Evolutionary conservation across 2,329 filamentous ascomycete species (phyloP), one percentile per base, ranked within the genome.

Genomic region (Pseudogymnoascus sp.): DNA sequence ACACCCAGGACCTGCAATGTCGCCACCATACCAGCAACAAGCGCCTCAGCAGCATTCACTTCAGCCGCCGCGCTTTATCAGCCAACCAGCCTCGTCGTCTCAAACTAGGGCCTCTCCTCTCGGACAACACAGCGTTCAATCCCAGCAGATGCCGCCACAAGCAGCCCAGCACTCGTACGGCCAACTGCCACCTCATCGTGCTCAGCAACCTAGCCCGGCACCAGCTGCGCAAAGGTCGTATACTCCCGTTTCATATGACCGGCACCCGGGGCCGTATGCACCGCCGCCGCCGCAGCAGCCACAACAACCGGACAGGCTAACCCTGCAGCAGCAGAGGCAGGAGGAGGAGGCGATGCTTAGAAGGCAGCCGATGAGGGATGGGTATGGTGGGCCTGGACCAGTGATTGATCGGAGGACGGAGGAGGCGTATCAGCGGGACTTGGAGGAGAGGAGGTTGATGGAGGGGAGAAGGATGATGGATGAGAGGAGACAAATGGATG

Each of bases 141-240:
- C 22, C 14, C 59, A 60, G 33, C 59, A 60, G 33, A 60, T 60
- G 19, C 33, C 33, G 10, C 33, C 22, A 24, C 35, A 38, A 43
- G 33, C 59, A 8, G 16, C 59, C n/a, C 59, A 41, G 28, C 50
- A 56, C 16, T 33, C 50, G 11, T 56, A 56, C 4, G 7, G 50
- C n/a, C 50, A 56, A 56, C 28, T 56, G 6, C 50, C 50, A 10
- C 50, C 50, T 14, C 50, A 56, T 19, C 50, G 50, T 56, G 50
- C 50, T 19, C 50, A 56, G 6, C 50, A 56, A 19, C 50, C 50
- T 19, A 56, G 50, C 11, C 50, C 50, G 11, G 50, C 50, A 12
- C 50, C 50, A 56, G 50, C 50, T 56, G 50, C 28, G 28, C 50
- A 56, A 56, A 19, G 50, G 16, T 35, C 50, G 28, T 56, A 56